Conservation (phyloP, 306 rosid genomes). For the Fragaria vesca region DNA sequence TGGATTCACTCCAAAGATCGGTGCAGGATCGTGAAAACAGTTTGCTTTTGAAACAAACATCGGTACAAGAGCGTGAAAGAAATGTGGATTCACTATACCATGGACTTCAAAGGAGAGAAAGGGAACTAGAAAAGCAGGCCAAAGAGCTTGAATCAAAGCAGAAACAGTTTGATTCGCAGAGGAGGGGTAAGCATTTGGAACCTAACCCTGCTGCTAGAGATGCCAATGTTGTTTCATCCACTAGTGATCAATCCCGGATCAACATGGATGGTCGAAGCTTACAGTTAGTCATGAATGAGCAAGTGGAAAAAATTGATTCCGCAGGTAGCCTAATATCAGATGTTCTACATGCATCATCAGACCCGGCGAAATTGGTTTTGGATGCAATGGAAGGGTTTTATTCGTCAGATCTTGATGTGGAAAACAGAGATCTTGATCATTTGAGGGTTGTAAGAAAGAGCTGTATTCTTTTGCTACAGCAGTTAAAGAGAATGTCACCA, state of each 20-base stretch:
- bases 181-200: slow-evolving; percentile 20
- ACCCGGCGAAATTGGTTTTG: slow-evolving; percentile 46
- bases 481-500: slow-evolving; percentile 35
- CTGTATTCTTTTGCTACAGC: slow-evolving; percentile 40
- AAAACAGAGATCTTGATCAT: slow-evolving; percentile 19
- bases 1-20: not conserved
- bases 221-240: not conserved
- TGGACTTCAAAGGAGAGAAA: slow-evolving; percentile 33
- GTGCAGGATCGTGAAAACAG: slow-evolving; percentile 3
- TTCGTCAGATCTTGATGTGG: not conserved
- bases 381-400: slow-evolving; percentile 47
- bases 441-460: slow-evolving; percentile 33
- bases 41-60: not conserved
- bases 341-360: slow-evolving; percentile 29
- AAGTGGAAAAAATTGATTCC: slow-evolving; percentile 30
- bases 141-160: slow-evolving; percentile 27
- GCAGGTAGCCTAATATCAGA: slow-evolving; percentile 13
- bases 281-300: slow-evolving; percentile 29
- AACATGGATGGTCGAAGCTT: slow-evolving; percentile 26
- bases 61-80: not conserved
- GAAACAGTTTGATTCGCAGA: slow-evolving; percentile 22
- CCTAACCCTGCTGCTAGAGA: not conserved
- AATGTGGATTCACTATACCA: not conserved
- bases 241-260: not conserved
- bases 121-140: slow-evolving; percentile 16